Evolutionary conservation across 1,284 basidiomycete genomes (phyloP).

Genomic region (Pholiota adiposa): DNA sequence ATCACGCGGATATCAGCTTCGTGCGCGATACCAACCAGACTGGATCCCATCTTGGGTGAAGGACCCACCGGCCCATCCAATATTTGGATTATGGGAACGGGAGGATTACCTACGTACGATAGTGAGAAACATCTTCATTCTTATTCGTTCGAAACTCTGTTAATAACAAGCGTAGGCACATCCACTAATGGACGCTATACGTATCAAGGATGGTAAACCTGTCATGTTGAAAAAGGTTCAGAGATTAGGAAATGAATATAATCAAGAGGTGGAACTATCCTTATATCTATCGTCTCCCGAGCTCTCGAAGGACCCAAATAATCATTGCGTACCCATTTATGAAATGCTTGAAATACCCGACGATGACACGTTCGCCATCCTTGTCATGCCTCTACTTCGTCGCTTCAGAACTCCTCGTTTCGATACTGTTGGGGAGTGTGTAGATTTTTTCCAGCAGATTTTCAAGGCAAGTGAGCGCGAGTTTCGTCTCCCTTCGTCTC

Average conservation of each 20-base stretch:
- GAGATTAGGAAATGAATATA: neutral
- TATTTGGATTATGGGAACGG: neutral
- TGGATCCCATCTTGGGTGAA: slow-evolving; percentile 17
- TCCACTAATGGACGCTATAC: neutral
- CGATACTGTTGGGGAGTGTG: slow-evolving; percentile 34
- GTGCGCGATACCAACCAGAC: slow-evolving; percentile 10
- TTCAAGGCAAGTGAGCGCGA: slow-evolving; percentile 39
- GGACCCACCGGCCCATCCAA: slow-evolving; percentile 2
- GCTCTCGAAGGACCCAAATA: slow-evolving; percentile 28
- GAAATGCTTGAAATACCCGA: slow-evolving; percentile 30
- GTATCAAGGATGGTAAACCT: neutral
- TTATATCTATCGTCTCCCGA: slow-evolving; percentile 2
- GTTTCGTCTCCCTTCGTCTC: too few relatives aligned
- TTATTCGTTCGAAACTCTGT: too few relatives aligned
- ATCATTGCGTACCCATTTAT: slow-evolving; percentile 39
- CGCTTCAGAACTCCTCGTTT: slow-evolving; percentile 25
- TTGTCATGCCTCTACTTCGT: slow-evolving; percentile 36
- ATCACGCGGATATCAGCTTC: slow-evolving; percentile 13
- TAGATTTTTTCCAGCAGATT: slow-evolving; percentile 35
- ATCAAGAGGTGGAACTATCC: slow-evolving; percentile 1
- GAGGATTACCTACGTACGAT: neutral
- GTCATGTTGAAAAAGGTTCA: neutral
- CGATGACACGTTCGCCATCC: slow-evolving; percentile 23
- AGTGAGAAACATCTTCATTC: neutral
- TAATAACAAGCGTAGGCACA: neutral